A percentile compares a stretch with the other conserved stretches of the same genome.
Conservation (phyloP, 345 rosid species). For the Gossypium turneri region DNA sequence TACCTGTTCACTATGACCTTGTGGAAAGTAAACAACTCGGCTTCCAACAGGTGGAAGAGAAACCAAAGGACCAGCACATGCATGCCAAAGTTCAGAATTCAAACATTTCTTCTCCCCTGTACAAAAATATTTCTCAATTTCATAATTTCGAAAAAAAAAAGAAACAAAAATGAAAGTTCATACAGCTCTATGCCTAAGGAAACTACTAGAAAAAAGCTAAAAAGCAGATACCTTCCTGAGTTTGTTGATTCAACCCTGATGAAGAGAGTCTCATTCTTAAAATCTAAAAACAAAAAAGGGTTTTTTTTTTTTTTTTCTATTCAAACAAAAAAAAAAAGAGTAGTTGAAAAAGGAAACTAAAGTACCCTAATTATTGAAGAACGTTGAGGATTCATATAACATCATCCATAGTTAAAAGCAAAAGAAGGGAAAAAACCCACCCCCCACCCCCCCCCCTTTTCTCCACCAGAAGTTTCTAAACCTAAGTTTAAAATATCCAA, state of each 20-base stretch:
- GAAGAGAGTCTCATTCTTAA: constrained; percentile 78
- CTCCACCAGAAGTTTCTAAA: constrained; percentile 6
- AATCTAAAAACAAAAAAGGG: neutral
- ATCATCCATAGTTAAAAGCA: constrained; percentile 10
- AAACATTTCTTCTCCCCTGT: constrained; percentile 82
- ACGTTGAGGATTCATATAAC: neutral
- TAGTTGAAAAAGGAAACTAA: neutral
- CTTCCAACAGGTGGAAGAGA: constrained; percentile 88
- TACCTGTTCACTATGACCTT: constrained; percentile 99
- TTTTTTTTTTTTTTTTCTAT: neutral
- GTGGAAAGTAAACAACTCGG: constrained; percentile 97
- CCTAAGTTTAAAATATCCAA: constrained; percentile 1
- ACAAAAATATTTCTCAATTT: constrained; percentile 5
- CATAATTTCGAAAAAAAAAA: neutral
- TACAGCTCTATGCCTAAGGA: neutral
- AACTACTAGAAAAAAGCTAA: constrained; percentile 14
- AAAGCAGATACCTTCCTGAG: constrained; percentile 64
- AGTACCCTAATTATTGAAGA: neutral
- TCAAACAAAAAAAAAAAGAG: constrained; percentile 28
- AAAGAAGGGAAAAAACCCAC: constrained; percentile 2
- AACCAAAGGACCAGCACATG: constrained; percentile 99
- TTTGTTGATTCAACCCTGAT: constrained; percentile 79
- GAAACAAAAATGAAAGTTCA: no score
- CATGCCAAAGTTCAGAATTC: constrained; percentile 99
- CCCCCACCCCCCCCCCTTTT: constrained; percentile 12